Evolutionary conservation across 495 filamentous ascomycete genomes (phyloP), one percentile per base, ranked within the genome.

Genomic region (Thermochaetoides thermophila): DNA sequence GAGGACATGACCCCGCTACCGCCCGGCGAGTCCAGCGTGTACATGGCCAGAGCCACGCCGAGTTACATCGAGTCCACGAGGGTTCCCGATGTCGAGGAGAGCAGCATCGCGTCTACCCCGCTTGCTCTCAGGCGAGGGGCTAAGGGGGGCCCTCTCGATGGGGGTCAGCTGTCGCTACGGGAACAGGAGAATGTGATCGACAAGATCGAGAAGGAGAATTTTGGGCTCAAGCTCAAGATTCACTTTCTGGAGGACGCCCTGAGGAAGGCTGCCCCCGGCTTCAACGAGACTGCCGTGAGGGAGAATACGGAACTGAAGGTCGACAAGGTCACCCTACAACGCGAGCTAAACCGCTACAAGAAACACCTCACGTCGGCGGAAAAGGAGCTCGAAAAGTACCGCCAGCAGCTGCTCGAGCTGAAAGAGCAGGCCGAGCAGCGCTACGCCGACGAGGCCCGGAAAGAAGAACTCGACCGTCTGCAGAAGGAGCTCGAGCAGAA

Each of bases 221-320:
- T 84, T 40, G 73, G 73, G 7, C 57, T 84, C 18, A 84, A 84
- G 48, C 63, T 84, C 35, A 84, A 82, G 53, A 82, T 83, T 30
- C 77, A 84, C 49, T 83, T 82, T 47, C 64, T 84, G 42, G 76
- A 83, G 44, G 76, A 84, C 31, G 75, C 80, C 16, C 51, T 96
- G 11, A 68, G 77, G 23, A 92, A 87, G 50, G 70, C 76, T 16
- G 91, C 89, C 0, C 85, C 84, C 2, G 78, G 80, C 21, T 84
- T 83, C 61, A 86, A 84, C 49, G 78, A 87, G 43, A 70, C 73
- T 14, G 82, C 91, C 1, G 59, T 97, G 9, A 79, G 79, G 49
- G 89, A 97, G 58, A 96, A 96, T 45, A 87, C 86, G 12, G 86
- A 93, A 39, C 73, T 97, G 25, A 95, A 95, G 57, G 81, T 93